Evolutionary conservation across 805 yeast species (phyloP).

Genomic region (Lipomyces japonicus): DNA sequence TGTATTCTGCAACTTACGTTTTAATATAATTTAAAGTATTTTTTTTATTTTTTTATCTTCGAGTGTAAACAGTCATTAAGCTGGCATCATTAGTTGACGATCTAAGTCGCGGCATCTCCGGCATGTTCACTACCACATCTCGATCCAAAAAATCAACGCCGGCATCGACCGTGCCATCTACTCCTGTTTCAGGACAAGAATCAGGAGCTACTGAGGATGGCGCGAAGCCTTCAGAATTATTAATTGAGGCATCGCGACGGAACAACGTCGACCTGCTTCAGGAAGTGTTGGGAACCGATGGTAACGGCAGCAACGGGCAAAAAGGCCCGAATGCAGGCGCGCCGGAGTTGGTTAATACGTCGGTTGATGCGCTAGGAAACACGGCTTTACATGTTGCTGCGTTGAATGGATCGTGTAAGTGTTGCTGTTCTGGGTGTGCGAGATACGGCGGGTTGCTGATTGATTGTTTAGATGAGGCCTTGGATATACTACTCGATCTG

Average conservation of each 20-base stretch:
- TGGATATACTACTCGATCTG: slow-evolving; percentile 76
- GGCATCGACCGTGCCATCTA: neutral
- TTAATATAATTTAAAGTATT: too few species aligned
- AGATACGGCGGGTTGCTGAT: neutral
- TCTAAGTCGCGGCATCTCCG: slow-evolving; percentile 4
- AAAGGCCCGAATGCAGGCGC: too few species aligned
- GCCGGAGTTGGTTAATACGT: slow-evolving; percentile 57
- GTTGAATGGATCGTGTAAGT: slow-evolving; percentile 60
- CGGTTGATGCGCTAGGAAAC: slow-evolving; percentile 75
- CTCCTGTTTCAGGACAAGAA: neutral
- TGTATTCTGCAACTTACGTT: too few species aligned
- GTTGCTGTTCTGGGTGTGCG: neutral
- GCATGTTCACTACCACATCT: slow-evolving; percentile 3
- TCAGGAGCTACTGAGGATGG: slow-evolving; percentile 45
- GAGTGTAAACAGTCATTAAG: too few species aligned
- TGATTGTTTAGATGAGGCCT: slow-evolving; percentile 52
- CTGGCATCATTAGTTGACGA: slow-evolving; percentile 2
- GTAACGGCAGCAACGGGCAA: slow-evolving; percentile 28
- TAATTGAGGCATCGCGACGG: slow-evolving; percentile 82
- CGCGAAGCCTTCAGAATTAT: slow-evolving; percentile 72
- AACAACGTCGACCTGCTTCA: slow-evolving; percentile 75
- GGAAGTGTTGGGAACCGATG: slow-evolving; percentile 47
- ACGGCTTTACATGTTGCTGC: slow-evolving; percentile 80
- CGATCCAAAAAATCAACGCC: slow-evolving; percentile 7
- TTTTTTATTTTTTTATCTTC: too few species aligned